Evolutionary conservation across 140 eudicot species (phyloP), one percentile per base, ranked within the genome.

Genomic region (Stevia rebaudiana): DNA sequence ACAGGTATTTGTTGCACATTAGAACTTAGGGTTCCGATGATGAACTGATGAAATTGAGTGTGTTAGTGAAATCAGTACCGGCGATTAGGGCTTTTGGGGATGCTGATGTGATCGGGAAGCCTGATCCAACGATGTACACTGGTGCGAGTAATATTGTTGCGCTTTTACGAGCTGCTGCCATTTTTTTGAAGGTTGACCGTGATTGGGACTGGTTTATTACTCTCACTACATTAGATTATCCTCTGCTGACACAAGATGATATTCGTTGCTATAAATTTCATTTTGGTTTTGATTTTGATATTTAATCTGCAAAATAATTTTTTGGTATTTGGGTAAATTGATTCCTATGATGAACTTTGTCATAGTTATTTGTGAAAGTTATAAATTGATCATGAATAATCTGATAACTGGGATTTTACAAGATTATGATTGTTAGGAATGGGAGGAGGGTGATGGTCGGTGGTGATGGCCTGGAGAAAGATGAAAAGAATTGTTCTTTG

Each of bases 181-280:
- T 87, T 49, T 76, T 92, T 78, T 69, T 92, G 87, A 92, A 92
- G 79, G 67, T 92, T 59, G 95, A 85, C 73, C 74, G 68, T 24
- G 86, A 79, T 6, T 92, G 98, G 98, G 96, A 92, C 73, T 92
- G 98, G 98, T 90, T 87, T 61, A 59, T 90, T 37, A 87, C 90
- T 41, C 84, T 90, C 19, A 87, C 90, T 71, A 95, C 95, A 0
- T 9, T 46, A 82, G 97, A 90, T 82, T 90, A 90, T 77, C 97
- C 97, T 5, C 51, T 90, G 81, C 63, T 90, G 4, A 82, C 94
- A 8, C 97, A 87, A 77, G 97, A 90, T 82, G 97, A 95, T 90
- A 92, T 43, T 49, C 13, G 4, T 23, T 72, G 11, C 68, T 65
- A 40, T 48, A 5, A n/a, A 41, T 18, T n/a, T n/a, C n/a, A n/a